Conservation (phyloP, 495 filamentous ascomycete genomes). For the Filosporella fistucella region DNA sequence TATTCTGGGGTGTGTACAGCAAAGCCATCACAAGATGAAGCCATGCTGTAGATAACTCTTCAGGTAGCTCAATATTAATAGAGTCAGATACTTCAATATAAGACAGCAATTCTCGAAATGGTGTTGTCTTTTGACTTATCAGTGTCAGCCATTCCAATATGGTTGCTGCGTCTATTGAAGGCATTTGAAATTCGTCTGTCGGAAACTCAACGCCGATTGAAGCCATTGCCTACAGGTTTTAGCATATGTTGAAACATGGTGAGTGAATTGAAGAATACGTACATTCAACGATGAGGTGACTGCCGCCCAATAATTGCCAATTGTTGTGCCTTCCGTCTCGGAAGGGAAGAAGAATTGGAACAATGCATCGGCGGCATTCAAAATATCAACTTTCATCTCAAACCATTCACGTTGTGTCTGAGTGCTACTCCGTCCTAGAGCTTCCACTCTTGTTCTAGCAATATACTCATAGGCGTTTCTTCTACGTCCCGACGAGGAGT, state of each 20-base stretch:
- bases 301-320: slow-evolving; percentile 32
- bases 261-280: no score
- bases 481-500: slow-evolving; percentile 3
- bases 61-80: slow-evolving; percentile 24
- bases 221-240: no score
- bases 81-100: slow-evolving; percentile 13
- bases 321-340: slow-evolving; percentile 19
- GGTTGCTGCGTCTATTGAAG: background rate
- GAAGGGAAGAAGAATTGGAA: slow-evolving; percentile 33
- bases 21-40: slow-evolving; percentile 29
- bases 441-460: background rate
- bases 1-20: slow-evolving; percentile 13
- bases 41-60: slow-evolving; percentile 28
- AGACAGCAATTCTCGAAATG: slow-evolving; percentile 24
- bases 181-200: no score
- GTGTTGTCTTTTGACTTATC: slow-evolving; percentile 19
- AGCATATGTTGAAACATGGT: no score
- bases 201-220: no score
- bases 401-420: slow-evolving; percentile 13
- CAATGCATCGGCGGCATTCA: slow-evolving; percentile 27
- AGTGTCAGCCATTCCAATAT: slow-evolving; percentile 17
- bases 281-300: no score
- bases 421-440: background rate
- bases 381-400: slow-evolving; percentile 25
- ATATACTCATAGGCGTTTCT: slow-evolving; percentile 3